phyloP scores from a whole-genome alignment of 768 basidiomycete species.

The Chalciporus pseudorubinellus region DNA sequence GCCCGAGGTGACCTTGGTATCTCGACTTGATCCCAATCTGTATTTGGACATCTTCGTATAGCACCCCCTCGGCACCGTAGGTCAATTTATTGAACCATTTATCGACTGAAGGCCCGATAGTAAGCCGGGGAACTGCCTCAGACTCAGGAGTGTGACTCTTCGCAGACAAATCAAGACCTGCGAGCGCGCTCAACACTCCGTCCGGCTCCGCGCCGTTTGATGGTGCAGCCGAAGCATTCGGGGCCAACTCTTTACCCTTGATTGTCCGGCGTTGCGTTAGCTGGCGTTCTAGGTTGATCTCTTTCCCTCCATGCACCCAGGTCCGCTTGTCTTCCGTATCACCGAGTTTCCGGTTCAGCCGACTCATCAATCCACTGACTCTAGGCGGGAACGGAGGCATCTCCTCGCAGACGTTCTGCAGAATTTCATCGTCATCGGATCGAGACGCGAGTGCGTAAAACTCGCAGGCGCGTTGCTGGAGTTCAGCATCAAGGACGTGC shows the following conservation, averaged over 20 bases:
- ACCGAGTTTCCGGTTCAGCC: constrained; percentile 85
- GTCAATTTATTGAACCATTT: constrained; percentile 87
- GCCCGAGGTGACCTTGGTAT: constrained; percentile 92
- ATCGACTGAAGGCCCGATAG: constrained; percentile 70
- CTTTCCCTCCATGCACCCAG: constrained; percentile 95
- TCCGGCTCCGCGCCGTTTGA: constrained; percentile 38
- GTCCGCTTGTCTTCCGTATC: constrained; percentile 95
- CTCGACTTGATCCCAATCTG: constrained; percentile 96
- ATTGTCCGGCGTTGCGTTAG: constrained; percentile 52
- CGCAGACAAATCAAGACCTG: constrained; percentile 72
- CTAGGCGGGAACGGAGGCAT: constrained; percentile 99
- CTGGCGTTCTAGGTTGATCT: constrained; percentile 79
- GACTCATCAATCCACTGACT: constrained; percentile 82
- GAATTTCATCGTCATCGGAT: constrained; percentile 85
- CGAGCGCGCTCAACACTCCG: constrained; percentile 71
- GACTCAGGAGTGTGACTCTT: constrained; percentile 18
- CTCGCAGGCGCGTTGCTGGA: constrained; percentile 98
- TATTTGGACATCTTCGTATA: constrained; percentile 94
- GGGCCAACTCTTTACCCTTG: constrained; percentile 30
- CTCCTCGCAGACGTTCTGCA: constrained; percentile 95
- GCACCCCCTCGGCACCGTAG: constrained; percentile 78
- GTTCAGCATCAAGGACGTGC: constrained; percentile 94
- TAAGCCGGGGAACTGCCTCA: constrained; percentile 49
- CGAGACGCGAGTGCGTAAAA: constrained; percentile 85
- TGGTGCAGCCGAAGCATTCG: constrained; percentile 36